A percentile compares a stretch with the other conserved stretches of the same genome.
Evolutionary conservation across 2,329 filamentous ascomycete species (phyloP).

Genomic region (Nectriaceae sp.): DNA sequence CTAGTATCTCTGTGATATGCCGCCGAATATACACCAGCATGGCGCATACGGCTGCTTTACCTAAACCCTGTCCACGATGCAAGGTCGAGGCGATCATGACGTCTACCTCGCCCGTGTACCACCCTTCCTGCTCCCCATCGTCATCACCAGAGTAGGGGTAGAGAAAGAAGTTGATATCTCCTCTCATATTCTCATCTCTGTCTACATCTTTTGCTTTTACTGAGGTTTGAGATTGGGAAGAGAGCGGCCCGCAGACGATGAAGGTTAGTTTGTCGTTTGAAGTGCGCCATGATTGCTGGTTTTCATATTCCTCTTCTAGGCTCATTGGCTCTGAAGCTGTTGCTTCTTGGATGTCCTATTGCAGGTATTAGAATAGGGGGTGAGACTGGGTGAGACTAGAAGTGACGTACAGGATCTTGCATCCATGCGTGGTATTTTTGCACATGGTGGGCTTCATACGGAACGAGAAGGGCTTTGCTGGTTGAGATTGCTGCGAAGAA

Average conservation of each 20-base stretch:
- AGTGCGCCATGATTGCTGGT: slow-evolving; percentile 84
- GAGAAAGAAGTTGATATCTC: slow-evolving; percentile 83
- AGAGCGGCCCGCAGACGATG: slow-evolving; percentile 69
- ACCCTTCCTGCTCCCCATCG: slow-evolving; percentile 34
- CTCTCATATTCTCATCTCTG: slow-evolving; percentile 59
- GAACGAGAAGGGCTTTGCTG: slow-evolving; percentile 71
- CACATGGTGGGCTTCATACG: slow-evolving; percentile 82
- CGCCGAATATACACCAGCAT: slow-evolving; percentile 70
- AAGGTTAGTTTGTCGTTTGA: slow-evolving; percentile 91
- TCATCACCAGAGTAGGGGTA: slow-evolving; percentile 57
- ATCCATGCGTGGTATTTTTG: slow-evolving; percentile 87
- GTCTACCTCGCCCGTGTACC: slow-evolving; percentile 72
- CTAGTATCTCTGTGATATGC: slow-evolving; percentile 56
- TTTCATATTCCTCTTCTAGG: slow-evolving; percentile 81
- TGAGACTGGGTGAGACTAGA: background rate
- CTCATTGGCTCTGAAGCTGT: slow-evolving; percentile 87
- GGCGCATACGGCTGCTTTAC: slow-evolving; percentile 62
- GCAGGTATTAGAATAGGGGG: background rate
- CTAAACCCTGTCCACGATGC: slow-evolving; percentile 64
- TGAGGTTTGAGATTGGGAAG: background rate
- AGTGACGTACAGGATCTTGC: slow-evolving; percentile 68
- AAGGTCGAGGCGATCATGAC: slow-evolving; percentile 75
- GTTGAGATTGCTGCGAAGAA: slow-evolving; percentile 63
- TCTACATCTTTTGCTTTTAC: slow-evolving; percentile 52
- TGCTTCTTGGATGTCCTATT: slow-evolving; percentile 72